Conservation (phyloP, 371 early-diverging fungal species). For the Mucor mucedo region DNA sequence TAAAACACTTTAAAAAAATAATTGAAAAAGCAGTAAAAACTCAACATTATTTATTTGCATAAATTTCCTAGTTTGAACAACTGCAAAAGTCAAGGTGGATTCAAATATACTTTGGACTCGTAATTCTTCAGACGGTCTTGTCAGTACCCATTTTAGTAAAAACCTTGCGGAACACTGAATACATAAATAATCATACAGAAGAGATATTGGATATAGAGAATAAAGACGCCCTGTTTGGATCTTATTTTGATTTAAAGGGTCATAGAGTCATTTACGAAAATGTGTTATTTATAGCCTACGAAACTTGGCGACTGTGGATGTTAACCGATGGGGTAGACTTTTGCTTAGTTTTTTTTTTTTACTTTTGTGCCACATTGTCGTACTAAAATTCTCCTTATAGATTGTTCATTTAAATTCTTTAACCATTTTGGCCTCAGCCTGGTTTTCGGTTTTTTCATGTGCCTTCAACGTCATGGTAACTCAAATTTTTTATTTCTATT, state of each 20-base stretch:
- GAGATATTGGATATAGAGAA: neutral
- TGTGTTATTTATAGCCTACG: conserved; percentile 17
- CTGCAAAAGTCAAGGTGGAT: conserved; percentile 25
- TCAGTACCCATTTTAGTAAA: conserved; percentile 18
- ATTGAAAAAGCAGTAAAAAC: neutral
- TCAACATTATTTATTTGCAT: neutral
- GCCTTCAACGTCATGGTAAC: conserved; percentile 21
- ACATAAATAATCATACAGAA: neutral
- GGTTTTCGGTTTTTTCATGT: conserved; percentile 16
- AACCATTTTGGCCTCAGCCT: conserved; percentile 25
- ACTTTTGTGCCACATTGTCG: neutral
- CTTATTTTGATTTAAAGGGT: conserved; percentile 6
- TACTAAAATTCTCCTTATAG: conserved; percentile 3
- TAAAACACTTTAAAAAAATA: neutral
- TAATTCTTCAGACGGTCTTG: conserved; percentile 6
- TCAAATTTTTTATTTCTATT: neutral
- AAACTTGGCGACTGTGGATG: conserved; percentile 22
- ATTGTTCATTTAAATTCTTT: conserved; percentile 22
- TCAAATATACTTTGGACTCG: conserved; percentile 11
- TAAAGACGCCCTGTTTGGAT: neutral
- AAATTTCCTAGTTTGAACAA: conserved; percentile 22
- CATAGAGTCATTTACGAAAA: conserved; percentile 19
- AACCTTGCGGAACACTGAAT: conserved; percentile 12
- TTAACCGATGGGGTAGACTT: conserved; percentile 18
- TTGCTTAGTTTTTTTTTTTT: neutral